Evolutionary conservation across 805 yeast species (phyloP), one percentile per base, ranked within the genome.

Genomic region (Kazachstania taianensis): DNA sequence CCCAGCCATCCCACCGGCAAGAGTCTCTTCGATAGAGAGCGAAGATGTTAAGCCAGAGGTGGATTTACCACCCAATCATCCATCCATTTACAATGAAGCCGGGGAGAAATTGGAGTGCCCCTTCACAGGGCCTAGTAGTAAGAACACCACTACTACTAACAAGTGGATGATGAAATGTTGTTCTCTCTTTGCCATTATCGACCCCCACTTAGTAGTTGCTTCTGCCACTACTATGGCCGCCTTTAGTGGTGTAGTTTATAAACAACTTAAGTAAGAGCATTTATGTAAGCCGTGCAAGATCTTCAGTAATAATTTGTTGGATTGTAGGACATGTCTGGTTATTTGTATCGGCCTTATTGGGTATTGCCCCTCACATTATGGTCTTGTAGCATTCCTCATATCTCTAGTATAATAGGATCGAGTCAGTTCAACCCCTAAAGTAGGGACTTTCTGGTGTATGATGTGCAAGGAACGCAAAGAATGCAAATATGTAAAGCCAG

Each of bases 51-150:
- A 17, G 8, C 34, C 33, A 8, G 36, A 35, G 19, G 28, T 32
- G 10, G 39, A 36, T 7, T 17, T 43, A 20, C 47, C 47, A 13
- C 42, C 42, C 20, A 34, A 33, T 24, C 47, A 43, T 18, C 47
- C 47, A 24, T 25, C 38, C 6, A 36, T 41, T 2, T 19, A 28
- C 8, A 34, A 28, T 22, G 41, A 33, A 20, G 32, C 35, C 22
- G 47, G 45, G 4, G 45, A 42, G 26, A 30, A 31, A 18, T 23
- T 33, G 13, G 20, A 36, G 23, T 43, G 47, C 20, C 47, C 47
- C n/a, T 43, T 43, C 32, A 34, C 25, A 22, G 10, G 12, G 12
- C 8, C 25, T 22, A 22, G 25, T 12, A 22, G 25, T 8, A 22
- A 22, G 12, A 8, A 22, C 10, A 8, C 12, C 25, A 12, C 25